Conservation (phyloP, 495 filamentous ascomycete genomes). For the Tuber calosporum region DNA sequence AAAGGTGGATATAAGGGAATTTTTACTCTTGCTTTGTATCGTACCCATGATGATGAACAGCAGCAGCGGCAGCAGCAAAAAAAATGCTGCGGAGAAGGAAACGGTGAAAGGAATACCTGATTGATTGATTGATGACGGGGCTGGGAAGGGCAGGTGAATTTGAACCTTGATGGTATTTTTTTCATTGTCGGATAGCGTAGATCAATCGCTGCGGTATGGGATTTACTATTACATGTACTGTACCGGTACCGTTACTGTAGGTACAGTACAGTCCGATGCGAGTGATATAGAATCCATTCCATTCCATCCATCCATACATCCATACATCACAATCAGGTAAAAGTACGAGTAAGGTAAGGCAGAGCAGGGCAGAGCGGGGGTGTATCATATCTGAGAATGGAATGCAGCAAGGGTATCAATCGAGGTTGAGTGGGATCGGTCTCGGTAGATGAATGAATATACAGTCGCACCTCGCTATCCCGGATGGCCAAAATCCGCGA, state of each 20-base stretch:
- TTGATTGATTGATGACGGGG: slow-evolving; percentile 3
- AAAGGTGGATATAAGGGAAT: background rate
- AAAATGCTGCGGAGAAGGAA: background rate
- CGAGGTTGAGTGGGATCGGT: slow-evolving; percentile 4
- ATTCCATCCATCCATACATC: background rate
- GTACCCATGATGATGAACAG: background rate
- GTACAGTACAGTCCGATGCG: background rate
- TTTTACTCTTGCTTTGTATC: background rate
- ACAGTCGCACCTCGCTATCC: too few species aligned
- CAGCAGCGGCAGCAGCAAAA: background rate
- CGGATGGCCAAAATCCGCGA: too few species aligned
- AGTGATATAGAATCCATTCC: background rate
- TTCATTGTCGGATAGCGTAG: background rate
- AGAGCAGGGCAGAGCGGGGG: background rate
- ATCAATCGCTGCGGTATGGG: background rate
- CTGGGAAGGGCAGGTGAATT: slow-evolving; percentile 4
- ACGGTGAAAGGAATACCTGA: background rate
- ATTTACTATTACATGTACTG: too few species aligned
- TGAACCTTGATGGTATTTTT: background rate
- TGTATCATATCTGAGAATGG: background rate
- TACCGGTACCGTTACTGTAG: too few species aligned
- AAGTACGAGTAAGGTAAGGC: too few species aligned
- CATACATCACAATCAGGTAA: background rate
- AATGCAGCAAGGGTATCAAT: slow-evolving; percentile 1
- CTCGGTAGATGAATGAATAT: slow-evolving; percentile 1